Conservation (phyloP, 2,329 filamentous ascomycete genomes). For the Lasiodiplodia sp. region DNA sequence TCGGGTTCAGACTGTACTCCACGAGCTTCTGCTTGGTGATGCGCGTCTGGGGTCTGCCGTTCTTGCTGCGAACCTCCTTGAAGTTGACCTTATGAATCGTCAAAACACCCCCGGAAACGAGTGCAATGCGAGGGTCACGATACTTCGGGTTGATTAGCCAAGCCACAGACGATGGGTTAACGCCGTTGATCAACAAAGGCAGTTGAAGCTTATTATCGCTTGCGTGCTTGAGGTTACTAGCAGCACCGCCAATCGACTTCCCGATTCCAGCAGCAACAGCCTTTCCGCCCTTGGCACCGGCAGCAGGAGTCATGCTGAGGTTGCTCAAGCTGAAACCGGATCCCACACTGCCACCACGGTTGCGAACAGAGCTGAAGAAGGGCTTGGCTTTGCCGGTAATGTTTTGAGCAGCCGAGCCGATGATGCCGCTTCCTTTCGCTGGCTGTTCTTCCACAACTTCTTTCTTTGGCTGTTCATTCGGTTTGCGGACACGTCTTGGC, state of each 20-base stretch:
- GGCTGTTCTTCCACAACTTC: slow-evolving; percentile 28
- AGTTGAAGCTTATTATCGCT: slow-evolving; percentile 78
- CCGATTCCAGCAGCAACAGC: slow-evolving; percentile 77
- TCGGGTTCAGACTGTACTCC: slow-evolving; percentile 71
- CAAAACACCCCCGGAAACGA: slow-evolving; percentile 70
- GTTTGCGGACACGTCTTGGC: slow-evolving; percentile 55
- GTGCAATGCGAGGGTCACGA: slow-evolving; percentile 56
- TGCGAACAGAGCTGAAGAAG: slow-evolving; percentile 47
- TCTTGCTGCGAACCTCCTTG: slow-evolving; percentile 52
- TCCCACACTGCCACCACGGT: slow-evolving; percentile 40
- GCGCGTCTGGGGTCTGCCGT: slow-evolving; percentile 44
- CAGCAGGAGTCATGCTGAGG: slow-evolving; percentile 50
- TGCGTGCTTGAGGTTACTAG: slow-evolving; percentile 74
- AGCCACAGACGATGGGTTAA: slow-evolving; percentile 66
- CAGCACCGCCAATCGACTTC: slow-evolving; percentile 72
- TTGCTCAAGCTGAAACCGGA: slow-evolving; percentile 43
- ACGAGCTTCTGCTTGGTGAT: slow-evolving; percentile 66
- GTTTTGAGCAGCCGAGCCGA: slow-evolving; percentile 45
- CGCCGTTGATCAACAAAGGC: slow-evolving; percentile 62
- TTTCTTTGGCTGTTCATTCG: slow-evolving; percentile 36
- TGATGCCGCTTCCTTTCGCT: slow-evolving; percentile 22
- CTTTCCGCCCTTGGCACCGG: slow-evolving; percentile 70
- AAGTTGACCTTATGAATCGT: slow-evolving; percentile 68
- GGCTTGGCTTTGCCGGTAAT: slow-evolving; percentile 53
- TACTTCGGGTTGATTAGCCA: slow-evolving; percentile 68